Evolutionary conservation across 2,329 filamentous ascomycete genomes (phyloP), one percentile per base, ranked within the genome.

Genomic region (Arthrocladium fulminans): DNA sequence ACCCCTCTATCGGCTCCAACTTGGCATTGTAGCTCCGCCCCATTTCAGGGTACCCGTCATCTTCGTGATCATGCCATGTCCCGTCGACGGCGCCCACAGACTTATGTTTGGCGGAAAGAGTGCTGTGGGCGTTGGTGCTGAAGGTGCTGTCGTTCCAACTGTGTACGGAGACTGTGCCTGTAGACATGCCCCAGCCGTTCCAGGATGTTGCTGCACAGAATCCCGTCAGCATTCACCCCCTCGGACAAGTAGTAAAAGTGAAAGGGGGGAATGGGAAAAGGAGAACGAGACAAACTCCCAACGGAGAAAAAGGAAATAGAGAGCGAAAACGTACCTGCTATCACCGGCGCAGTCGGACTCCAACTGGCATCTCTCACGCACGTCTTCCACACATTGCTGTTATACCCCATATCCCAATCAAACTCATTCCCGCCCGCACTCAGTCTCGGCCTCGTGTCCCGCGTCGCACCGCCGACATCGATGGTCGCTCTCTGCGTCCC

Each of bases 311-410:
- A 45, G 42, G 42, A 8, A 38, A 19, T 2, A 49, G 24, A 30
- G 20, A 37, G 34, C 8, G 3, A 23, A 23, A 48, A 66, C 73
- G 63, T 67, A 79, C 75, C 76, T 57, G 80, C 88, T 54, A 96
- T 73, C 34, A 94, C 73, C 1, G 88, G 88, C 1, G 84, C 86
- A 55, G 76, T 83, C 0, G 89, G 89, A 68, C 94, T 88, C 89
- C 89, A 95, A 61, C 84, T 88, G 19, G 85, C 87, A 71, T 96
- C 89, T 27, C 89, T 75, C 17, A 95, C 86, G 56, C 86, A 86
- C 0, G 87, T 88, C 53, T 77, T 77, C 84, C 85, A 90, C 23
- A 73, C 66, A 24, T 77, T 75, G 17, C 39, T 39, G 27, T 48
- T 53, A 15, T 50, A 50, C 25, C 52, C 58, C 45, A 60, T 51